phyloP scores from a whole-genome alignment of 306 rosid species.

The Glycine tomentella region DNA sequence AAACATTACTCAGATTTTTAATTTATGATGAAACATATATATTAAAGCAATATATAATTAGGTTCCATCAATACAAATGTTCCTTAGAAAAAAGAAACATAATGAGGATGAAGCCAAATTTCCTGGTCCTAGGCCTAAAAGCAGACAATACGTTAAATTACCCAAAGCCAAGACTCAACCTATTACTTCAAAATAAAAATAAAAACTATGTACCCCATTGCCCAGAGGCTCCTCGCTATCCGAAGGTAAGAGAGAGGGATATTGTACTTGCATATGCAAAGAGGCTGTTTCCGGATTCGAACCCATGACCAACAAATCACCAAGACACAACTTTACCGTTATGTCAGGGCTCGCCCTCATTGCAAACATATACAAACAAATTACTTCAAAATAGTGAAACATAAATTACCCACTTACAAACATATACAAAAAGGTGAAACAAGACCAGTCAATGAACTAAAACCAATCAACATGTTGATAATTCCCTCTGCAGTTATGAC shows the following conservation, averaged over 20 bases:
- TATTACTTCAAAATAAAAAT: constrained; percentile 12
- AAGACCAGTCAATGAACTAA: not conserved
- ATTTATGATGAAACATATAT: constrained; percentile 6
- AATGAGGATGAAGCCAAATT: constrained; percentile 23
- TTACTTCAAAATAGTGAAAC: constrained; percentile 18
- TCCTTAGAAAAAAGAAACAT: constrained; percentile 14
- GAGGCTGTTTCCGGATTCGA: too few relatives aligned
- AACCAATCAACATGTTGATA: too few relatives aligned
- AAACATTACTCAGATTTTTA: constrained; percentile 10
- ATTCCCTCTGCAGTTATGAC: constrained; percentile 5
- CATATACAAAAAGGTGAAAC: not conserved
- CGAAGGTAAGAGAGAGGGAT: too few relatives aligned
- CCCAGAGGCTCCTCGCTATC: too few relatives aligned
- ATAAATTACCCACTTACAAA: not conserved
- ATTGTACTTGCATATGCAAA: too few relatives aligned
- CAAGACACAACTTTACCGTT: too few relatives aligned
- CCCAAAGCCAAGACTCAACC: constrained; percentile 29
- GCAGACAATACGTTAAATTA: not conserved
- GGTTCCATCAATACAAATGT: constrained; percentile 13
- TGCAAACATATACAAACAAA: too few relatives aligned
- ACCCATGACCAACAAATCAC: too few relatives aligned
- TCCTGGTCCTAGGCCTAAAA: constrained; percentile 22
- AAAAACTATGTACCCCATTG: too few relatives aligned
- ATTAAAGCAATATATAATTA: constrained; percentile 27
- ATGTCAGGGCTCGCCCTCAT: too few relatives aligned